These are phyloP conservation scores for Blastocystis sp. DNA, from an alignment of 352 stramenopile species.

Conservation along the genomic window DNA sequence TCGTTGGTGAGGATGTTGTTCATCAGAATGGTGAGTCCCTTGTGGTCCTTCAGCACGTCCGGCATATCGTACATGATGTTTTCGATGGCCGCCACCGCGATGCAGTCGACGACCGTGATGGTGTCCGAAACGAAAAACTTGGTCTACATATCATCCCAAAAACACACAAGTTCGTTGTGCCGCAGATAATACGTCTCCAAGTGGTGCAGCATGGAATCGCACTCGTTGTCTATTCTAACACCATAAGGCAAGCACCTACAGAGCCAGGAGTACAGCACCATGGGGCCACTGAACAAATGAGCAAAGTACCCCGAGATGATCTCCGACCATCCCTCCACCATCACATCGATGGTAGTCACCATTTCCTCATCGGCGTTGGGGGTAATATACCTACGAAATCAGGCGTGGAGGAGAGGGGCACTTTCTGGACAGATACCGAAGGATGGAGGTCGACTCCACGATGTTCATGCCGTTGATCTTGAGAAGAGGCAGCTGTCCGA, in stretches of 20 bases:
- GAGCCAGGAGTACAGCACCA: slow-evolving; percentile 21
- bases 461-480: slow-evolving; percentile 67
- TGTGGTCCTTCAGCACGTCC: slow-evolving; percentile 35
- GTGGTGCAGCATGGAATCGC: slow-evolving; percentile 23
- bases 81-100: slow-evolving; percentile 36
- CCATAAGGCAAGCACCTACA: background rate
- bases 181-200: slow-evolving; percentile 31
- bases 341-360: slow-evolving; percentile 32
- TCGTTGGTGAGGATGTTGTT: slow-evolving; percentile 22
- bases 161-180: background rate
- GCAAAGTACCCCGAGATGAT: slow-evolving; percentile 43
- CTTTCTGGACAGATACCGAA: slow-evolving; percentile 66
- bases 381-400: slow-evolving; percentile 38
- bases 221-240: slow-evolving; percentile 33
- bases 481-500: slow-evolving; percentile 65
- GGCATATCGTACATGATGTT: slow-evolving; percentile 57
- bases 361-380: slow-evolving; percentile 14
- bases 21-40: slow-evolving; percentile 38
- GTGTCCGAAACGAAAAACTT: slow-evolving; percentile 52
- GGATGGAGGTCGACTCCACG: slow-evolving; percentile 54
- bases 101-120: slow-evolving; percentile 41
- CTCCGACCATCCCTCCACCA: slow-evolving; percentile 55
- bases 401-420: background rate
- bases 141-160: slow-evolving; percentile 2
- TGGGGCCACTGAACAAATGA: slow-evolving; percentile 26